A percentile compares a stretch with the other conserved stretches of the same genome.
phyloP scores from a whole-genome alignment of 2,329 filamentous ascomycete species.

The Epichloe gansuensis region DNA sequence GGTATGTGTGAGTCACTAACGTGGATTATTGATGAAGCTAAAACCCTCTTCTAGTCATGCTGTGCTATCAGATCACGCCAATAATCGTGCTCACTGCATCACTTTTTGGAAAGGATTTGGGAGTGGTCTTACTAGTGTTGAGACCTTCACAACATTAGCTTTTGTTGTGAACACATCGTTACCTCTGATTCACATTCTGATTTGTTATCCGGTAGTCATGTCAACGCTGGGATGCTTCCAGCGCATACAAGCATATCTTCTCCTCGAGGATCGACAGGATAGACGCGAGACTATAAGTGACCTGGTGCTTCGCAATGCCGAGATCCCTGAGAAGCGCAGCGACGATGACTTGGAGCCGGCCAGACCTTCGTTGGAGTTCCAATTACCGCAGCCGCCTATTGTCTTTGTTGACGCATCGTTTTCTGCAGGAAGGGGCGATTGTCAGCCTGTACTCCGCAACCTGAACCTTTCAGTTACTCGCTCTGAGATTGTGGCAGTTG shows the following conservation, averaged over 20 bases:
- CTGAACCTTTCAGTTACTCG: slow-evolving; percentile 1
- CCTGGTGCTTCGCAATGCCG: slow-evolving; percentile 19
- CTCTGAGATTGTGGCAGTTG: slow-evolving; percentile 2
- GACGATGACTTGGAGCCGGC: slow-evolving; percentile 10
- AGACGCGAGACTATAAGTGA: not conserved
- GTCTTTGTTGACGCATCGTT: slow-evolving; percentile 29
- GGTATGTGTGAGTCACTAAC: slow-evolving; percentile 1
- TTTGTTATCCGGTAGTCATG: slow-evolving; percentile 3
- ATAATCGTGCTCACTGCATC: slow-evolving; percentile 7
- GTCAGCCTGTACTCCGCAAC: slow-evolving; percentile 15
- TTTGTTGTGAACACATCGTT: slow-evolving; percentile 7
- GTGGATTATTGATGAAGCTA: not conserved
- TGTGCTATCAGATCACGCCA: slow-evolving; percentile 5
- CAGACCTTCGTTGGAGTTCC: not conserved
- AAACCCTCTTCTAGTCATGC: not conserved
- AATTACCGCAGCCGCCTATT: not conserved
- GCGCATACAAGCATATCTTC: slow-evolving; percentile 9
- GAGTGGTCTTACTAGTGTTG: not conserved
- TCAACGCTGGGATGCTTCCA: slow-evolving; percentile 7
- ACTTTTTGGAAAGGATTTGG: slow-evolving; percentile 7
- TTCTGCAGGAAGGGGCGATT: slow-evolving; percentile 22
- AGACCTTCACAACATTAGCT: slow-evolving; percentile 8
- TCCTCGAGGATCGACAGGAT: slow-evolving; percentile 2
- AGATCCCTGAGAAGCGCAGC: slow-evolving; percentile 16
- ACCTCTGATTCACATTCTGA: slow-evolving; percentile 3